phyloP scores from a whole-genome alignment of 2,329 filamentous ascomycete species.

The Trichoderma harzianum region DNA sequence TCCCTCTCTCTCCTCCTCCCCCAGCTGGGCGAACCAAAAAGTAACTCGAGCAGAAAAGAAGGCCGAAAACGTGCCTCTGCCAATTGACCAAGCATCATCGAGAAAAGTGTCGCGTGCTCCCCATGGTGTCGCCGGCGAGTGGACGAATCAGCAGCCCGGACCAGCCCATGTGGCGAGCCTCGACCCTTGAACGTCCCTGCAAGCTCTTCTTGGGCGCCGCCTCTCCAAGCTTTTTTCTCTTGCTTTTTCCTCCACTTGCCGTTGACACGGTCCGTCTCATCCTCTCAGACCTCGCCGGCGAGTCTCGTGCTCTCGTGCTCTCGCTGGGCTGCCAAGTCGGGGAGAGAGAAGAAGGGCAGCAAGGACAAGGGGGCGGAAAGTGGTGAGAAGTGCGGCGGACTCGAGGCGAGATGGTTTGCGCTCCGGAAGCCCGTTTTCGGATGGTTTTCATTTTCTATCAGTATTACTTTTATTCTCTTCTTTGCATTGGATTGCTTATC shows the following conservation, averaged over 20 bases:
- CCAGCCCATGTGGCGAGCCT: constrained; percentile 33
- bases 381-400: background rate
- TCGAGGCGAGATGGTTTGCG: background rate
- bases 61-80: constrained; percentile 8
- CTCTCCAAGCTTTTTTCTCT: background rate
- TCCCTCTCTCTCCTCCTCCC: background rate
- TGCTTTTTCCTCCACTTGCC: constrained; percentile 1
- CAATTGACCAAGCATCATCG: constrained; percentile 43
- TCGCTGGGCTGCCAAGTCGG: background rate
- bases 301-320: constrained; percentile 14
- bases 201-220: background rate
- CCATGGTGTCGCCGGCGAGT: constrained; percentile 18
- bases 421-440: background rate
- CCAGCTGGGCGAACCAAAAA: background rate
- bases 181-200: constrained; percentile 3
- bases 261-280: background rate
- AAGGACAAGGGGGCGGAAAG: background rate
- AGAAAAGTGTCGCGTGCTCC: constrained; percentile 44
- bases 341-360: background rate
- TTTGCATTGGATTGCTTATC: background rate
- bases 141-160: constrained; percentile 34
- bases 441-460: background rate
- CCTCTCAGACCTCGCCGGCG: constrained; percentile 14
- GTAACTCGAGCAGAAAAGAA: background rate
- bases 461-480: background rate